These are phyloP conservation scores for Crithidia expoeki DNA, from an alignment of 208 protist species.

Conservation along the genomic window DNA sequence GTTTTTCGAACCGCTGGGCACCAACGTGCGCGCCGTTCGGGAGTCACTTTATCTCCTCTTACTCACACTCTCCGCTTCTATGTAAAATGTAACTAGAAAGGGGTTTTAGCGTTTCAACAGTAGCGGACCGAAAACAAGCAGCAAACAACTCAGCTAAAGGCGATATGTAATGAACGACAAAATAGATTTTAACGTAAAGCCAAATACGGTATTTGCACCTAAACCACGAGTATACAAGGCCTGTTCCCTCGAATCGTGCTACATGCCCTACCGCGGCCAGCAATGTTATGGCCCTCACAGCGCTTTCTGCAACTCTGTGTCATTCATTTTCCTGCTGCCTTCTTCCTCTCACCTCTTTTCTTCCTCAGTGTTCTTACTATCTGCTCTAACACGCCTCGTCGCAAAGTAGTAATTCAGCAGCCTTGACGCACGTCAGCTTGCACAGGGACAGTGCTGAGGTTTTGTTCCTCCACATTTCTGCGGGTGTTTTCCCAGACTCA, in stretches of 20 bases:
- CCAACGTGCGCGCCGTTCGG: conserved; percentile 24
- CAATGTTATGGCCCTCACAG: no score
- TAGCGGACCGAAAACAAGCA: no score
- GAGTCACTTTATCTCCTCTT: conserved; percentile 26
- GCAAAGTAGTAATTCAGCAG: background rate
- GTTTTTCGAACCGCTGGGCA: conserved; percentile 26
- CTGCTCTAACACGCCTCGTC: background rate
- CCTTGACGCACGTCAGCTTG: conserved; percentile 7
- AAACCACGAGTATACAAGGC: no score
- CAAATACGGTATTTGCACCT: no score
- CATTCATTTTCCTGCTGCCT: background rate
- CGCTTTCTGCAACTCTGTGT: background rate
- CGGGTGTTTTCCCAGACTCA: background rate
- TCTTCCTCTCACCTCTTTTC: conserved; percentile 1
- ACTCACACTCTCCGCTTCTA: conserved; percentile 18
- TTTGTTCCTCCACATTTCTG: background rate
- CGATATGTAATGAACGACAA: no score
- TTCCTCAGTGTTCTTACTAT: conserved; percentile 12
- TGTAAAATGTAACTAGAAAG: conserved; percentile 1
- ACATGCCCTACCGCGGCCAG: no score
- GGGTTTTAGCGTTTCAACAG: background rate
- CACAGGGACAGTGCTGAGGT: conserved; percentile 7
- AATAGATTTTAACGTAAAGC: no score
- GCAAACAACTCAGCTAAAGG: no score
- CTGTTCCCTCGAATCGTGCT: no score